phyloP scores from a whole-genome alignment of 371 early-diverging fungal species.

The Mucor mucedo region DNA sequence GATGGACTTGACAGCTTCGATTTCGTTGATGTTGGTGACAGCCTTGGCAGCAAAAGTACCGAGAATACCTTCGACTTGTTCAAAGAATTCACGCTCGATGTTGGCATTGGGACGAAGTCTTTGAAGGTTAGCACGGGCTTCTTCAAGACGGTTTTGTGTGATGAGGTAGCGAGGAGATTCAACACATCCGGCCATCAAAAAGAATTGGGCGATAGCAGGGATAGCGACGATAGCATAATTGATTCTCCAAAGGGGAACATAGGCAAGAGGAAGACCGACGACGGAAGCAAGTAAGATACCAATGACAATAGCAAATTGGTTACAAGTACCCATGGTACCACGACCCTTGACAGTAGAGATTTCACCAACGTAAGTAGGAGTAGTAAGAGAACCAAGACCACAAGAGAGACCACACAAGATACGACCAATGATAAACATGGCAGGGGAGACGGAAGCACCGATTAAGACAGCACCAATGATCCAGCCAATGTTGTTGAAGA shows the following conservation, averaged over 20 bases:
- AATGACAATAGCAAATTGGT: slow-evolving; percentile 81
- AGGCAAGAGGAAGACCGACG: slow-evolving; percentile 64
- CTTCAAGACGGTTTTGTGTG: slow-evolving; percentile 27
- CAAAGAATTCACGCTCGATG: slow-evolving; percentile 62
- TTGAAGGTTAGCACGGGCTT: slow-evolving; percentile 43
- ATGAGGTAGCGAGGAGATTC: slow-evolving; percentile 68
- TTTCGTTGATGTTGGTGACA: slow-evolving; percentile 94
- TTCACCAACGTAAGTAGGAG: slow-evolving; percentile 84
- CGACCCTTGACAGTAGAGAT: slow-evolving; percentile 72
- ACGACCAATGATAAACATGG: slow-evolving; percentile 77
- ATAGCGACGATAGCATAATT: slow-evolving; percentile 68
- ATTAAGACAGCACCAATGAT: slow-evolving; percentile 68
- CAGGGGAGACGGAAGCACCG: slow-evolving; percentile 58
- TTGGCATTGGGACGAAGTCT: slow-evolving; percentile 58
- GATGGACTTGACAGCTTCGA: slow-evolving; percentile 73
- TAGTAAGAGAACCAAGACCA: slow-evolving; percentile 80
- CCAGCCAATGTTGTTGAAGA: slow-evolving; percentile 65
- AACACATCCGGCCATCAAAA: slow-evolving; percentile 71
- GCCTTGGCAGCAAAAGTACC: slow-evolving; percentile 73
- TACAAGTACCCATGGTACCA: slow-evolving; percentile 75
- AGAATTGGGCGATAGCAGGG: slow-evolving; percentile 71
- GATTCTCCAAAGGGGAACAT: slow-evolving; percentile 71
- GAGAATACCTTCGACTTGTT: slow-evolving; percentile 45
- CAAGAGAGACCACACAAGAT: slow-evolving; percentile 79
- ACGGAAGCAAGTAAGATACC: slow-evolving; percentile 75